Evolutionary conservation across 345 rosid species (phyloP), one percentile per base, ranked within the genome.

Genomic region (Lepidium africanum): DNA sequence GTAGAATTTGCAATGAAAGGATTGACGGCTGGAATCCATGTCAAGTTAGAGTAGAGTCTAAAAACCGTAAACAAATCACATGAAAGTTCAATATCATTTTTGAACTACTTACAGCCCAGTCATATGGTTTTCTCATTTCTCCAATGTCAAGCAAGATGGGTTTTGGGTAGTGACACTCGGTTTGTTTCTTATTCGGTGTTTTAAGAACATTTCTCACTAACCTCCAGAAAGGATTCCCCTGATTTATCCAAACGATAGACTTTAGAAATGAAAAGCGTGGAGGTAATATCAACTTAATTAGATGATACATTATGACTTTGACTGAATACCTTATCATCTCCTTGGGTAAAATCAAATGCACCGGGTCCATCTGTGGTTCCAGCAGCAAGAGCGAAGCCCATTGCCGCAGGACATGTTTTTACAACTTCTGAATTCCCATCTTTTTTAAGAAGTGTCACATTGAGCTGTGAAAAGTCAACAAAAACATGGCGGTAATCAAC

Each of bases 311-410:
- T 46, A 11, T 8, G 14, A 65, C 16, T 52, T 45, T 23, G 35
- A 69, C 62, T 23, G 9, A 76, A 73, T 76, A 89, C 99, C 89
- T 75, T 62, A 72, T 86, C 83, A 84, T 94, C 99, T 67, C 97
- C 97, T 84, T 94, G 99, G 74, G 82, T 86, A 76, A 94, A 94
- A 81, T 86, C 97, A 80, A 94, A 94, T 78, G 99, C 99, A 67
- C 99, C 99, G 36, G 96, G 99, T 55, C 99, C 99, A 84, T 94
- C 99, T 10, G 97, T 94, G 21, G 99, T 94, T 78, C 99, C 97
- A 4, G 97, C 99, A 14, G 97, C 97, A 84, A 94, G 89, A 71
- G 80, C 90, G 64, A 94, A 94, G 14, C 99, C 99, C 97, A 94
- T 84, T 52, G 99, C 95, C 59, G 96, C 99, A 55, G 96, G 99